Base-by-base conservation (phyloP, 352 stramenopile species). In the Phytophthora chlamydospora region DNA sequence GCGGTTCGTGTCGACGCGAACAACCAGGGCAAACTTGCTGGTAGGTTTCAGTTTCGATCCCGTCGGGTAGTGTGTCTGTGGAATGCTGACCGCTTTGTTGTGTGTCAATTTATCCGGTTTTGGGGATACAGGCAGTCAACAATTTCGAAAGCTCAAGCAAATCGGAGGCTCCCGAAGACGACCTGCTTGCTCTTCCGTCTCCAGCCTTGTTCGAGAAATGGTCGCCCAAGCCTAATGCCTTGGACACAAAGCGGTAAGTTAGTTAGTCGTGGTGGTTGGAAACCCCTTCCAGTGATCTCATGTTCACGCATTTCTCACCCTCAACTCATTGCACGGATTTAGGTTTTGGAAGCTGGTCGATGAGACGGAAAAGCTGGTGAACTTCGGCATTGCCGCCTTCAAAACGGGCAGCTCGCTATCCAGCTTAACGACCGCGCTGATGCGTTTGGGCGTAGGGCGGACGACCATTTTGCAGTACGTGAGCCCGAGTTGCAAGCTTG, bases 331-430 rank as follows among this genome's bases (percentile, higher is more conserved):
- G n/a, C 16, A 27, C 9, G 1, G 35, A 38, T 17, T 5, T 46
- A 90, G 80, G 24, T 78, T 91, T 45, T 91, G 78, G 80, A 84
- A 87, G 54, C 55, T 92, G 21, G 75, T 92, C 31, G 66, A 89
- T 58, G 65, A 76, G 21, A 71, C 79, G 7, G 83, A 92, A 58
- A 82, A 75, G 6, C 54, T 90, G 12, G 71, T 89, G 34, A 89
- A 88, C 45, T 92, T 92, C 61, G 75, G 76, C 24, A 79, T 85
- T 53, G 50, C 60, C n/a, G 68, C 68, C 0, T 71, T 91, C 34
- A 73, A 83, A 65, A 75, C 61, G 6, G 73, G 75, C 29, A 67
- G 59, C 39, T 58, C 64, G 14, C 50, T 91, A 6, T 78, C 63
- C 14, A 77, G 70, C 44, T 47, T 89, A 21, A 72, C 77, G 17